Conservation (phyloP, 1,284 basidiomycete species). For the Moesziomyces globuligerus region DNA sequence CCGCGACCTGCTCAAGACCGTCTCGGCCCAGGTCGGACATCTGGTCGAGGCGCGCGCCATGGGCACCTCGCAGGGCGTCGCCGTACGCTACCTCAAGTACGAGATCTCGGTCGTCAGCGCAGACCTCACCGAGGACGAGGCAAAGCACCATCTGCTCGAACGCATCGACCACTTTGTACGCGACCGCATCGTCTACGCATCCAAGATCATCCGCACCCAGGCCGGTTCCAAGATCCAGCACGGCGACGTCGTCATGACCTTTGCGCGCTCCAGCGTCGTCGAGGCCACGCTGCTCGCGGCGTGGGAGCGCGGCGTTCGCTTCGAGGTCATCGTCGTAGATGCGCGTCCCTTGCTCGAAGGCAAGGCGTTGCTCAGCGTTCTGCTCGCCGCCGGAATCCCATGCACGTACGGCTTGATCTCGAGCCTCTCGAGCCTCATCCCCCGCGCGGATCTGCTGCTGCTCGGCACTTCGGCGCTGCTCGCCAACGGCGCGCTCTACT, state of each 20-base stretch:
- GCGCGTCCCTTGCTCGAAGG: conserved; percentile 93
- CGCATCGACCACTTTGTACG: conserved; percentile 93
- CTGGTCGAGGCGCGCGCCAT: conserved; percentile 86
- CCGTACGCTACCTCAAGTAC: conserved; percentile 91
- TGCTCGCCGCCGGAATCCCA: conserved; percentile 79
- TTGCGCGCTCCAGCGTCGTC: conserved; percentile 92
- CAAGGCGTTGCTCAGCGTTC: conserved; percentile 75
- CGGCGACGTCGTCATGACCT: conserved; percentile 91
- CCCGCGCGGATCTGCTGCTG: conserved; percentile 81
- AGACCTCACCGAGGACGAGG: conserved; percentile 93
- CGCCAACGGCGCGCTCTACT: conserved; percentile 93
- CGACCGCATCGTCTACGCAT: conserved; percentile 92
- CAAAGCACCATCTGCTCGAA: conserved; percentile 83
- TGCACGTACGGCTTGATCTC: conserved; percentile 92
- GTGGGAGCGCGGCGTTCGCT: conserved; percentile 72
- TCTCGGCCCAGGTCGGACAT: conserved; percentile 81
- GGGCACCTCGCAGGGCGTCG: conserved; percentile 95
- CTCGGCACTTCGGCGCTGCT: conserved; percentile 93
- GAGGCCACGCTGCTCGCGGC: conserved; percentile 88
- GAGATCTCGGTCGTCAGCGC: conserved; percentile 92
- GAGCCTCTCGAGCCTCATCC: conserved; percentile 84
- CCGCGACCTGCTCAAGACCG: conserved; percentile 59
- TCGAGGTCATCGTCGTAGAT: conserved; percentile 94
- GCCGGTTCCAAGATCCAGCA: conserved; percentile 92
- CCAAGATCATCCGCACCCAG: conserved; percentile 85